Evolutionary conservation across 1,284 basidiomycete genomes (phyloP).

Genomic region (Wolfiporia cocos): DNA sequence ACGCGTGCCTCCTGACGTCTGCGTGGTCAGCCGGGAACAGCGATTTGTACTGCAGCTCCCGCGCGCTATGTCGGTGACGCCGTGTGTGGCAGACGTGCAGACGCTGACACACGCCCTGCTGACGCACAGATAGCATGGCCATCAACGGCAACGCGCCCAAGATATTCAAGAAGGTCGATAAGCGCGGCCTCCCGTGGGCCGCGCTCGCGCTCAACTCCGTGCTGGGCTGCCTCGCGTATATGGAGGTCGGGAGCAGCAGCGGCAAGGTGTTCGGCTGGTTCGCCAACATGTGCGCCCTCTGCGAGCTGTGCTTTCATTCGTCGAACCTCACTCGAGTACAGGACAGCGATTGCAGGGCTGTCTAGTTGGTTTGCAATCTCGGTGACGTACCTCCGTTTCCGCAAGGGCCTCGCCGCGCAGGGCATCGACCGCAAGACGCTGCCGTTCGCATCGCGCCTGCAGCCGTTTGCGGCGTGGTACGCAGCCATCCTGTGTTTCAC

Average conservation of each 20-base stretch:
- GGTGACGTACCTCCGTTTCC: conserved; percentile 77
- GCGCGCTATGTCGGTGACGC: conserved; percentile 65
- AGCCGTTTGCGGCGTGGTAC: conserved; percentile 76
- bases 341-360: conserved; percentile 55
- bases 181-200: conserved; percentile 71
- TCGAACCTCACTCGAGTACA: conserved; percentile 22
- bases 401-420: conserved; percentile 70
- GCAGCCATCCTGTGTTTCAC: conserved; percentile 45
- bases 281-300: conserved; percentile 2
- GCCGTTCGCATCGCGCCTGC: conserved; percentile 55
- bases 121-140: conserved; percentile 66
- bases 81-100: neutral
- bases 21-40: conserved; percentile 86
- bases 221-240: conserved; percentile 72
- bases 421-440: conserved; percentile 61
- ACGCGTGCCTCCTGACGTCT: conserved; percentile 79
- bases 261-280: conserved; percentile 57
- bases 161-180: conserved; percentile 64
- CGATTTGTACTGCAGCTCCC: conserved; percentile 77
- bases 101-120: neutral
- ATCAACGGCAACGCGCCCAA: conserved; percentile 70
- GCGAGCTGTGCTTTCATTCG: neutral
- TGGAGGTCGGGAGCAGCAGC: conserved; percentile 54
- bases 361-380: conserved; percentile 85
- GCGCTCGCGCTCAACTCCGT: conserved; percentile 60